A percentile compares a stretch with the other conserved stretches of the same genome.
Evolutionary conservation across 1,284 basidiomycete species (phyloP).

Genomic region (Termitomyces sp.): DNA sequence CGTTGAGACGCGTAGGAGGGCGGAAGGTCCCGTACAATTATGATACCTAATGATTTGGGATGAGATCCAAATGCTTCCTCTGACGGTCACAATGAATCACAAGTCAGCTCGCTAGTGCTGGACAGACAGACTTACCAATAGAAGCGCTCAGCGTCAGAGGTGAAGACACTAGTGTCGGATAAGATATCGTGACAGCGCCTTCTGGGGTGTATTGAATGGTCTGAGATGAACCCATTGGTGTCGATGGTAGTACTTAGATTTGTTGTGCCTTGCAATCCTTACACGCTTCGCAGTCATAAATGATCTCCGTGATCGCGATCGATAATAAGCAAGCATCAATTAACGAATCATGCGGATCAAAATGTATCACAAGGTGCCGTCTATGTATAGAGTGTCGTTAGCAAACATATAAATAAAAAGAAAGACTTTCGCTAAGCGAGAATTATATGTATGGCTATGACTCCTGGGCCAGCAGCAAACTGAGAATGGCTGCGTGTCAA

Average conservation of each 20-base stretch:
- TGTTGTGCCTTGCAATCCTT: too few relatives aligned
- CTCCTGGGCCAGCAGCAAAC: neutral
- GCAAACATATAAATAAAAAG: too few relatives aligned
- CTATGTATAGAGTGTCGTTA: too few relatives aligned
- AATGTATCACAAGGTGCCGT: too few relatives aligned
- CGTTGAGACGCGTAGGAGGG: slow-evolving; percentile 55
- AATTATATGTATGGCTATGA: neutral
- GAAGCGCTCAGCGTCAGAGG: slow-evolving; percentile 55
- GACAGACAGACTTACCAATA: slow-evolving; percentile 46
- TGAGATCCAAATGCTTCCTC: slow-evolving; percentile 79
- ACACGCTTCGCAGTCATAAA: too few relatives aligned
- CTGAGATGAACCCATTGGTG: slow-evolving; percentile 20
- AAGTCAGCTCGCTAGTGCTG: slow-evolving; percentile 2
- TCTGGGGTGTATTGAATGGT: slow-evolving; percentile 42
- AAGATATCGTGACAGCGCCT: slow-evolving; percentile 69
- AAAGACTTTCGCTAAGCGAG: too few relatives aligned
- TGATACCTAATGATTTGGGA: slow-evolving; percentile 71
- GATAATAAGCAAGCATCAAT: too few relatives aligned
- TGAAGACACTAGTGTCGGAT: slow-evolving; percentile 52
- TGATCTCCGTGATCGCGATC: too few relatives aligned
- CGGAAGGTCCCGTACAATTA: slow-evolving; percentile 80
- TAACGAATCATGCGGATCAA: too few relatives aligned
- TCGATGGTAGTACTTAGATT: too few relatives aligned
- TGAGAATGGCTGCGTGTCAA: neutral
- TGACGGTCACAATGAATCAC: slow-evolving; percentile 23